Evolutionary conservation across 306 rosid genomes (phyloP).

Genomic region (Trichosanthes truncata): DNA sequence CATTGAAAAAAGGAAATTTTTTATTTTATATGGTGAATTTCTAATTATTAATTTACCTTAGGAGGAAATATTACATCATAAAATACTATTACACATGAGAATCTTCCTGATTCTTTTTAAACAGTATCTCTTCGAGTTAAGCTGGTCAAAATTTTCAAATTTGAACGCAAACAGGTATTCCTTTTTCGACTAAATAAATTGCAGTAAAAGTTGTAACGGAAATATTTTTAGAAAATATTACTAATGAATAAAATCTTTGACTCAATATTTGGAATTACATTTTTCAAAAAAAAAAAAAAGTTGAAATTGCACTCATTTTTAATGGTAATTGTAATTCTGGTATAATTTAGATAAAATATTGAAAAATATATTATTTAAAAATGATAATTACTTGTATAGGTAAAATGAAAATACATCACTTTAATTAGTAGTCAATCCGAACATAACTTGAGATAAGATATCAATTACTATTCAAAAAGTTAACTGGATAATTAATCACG

Average conservation of each 20-base stretch:
- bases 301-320: no score
- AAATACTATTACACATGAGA: neutral
- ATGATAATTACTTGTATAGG: no score
- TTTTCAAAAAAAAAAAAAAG: no score
- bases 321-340: no score
- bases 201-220: neutral
- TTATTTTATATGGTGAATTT: neutral
- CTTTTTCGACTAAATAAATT: neutral
- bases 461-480: no score
- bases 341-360: no score
- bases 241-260: neutral
- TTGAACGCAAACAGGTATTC: neutral
- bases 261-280: neutral
- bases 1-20: neutral
- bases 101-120: no score
- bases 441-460: no score
- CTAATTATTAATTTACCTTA: neutral
- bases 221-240: neutral
- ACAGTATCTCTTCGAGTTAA: neutral
- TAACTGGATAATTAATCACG: no score
- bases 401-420: no score
- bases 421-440: no score
- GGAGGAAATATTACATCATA: neutral
- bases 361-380: no score
- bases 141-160: neutral